Conservation (phyloP, 192 early-diverging fungal species). For the Entomortierella lignicola region DNA sequence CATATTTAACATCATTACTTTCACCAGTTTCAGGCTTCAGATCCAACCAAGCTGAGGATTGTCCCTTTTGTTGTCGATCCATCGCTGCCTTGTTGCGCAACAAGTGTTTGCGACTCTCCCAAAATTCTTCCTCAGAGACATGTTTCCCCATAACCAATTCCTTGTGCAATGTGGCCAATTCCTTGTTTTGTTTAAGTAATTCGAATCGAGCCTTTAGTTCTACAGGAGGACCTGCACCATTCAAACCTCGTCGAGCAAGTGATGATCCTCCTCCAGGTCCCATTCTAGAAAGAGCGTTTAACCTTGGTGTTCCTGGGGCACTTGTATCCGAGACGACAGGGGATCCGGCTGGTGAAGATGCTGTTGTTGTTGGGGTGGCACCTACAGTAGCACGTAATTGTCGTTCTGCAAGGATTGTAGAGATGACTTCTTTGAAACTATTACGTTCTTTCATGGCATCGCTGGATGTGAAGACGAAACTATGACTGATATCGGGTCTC, state of each 20-base stretch:
- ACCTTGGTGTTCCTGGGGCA: constrained; percentile 57
- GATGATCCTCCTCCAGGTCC: constrained; percentile 19
- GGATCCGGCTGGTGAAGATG: constrained; percentile 18
- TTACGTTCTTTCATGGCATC: constrained; percentile 60
- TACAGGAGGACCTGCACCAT: constrained; percentile 54
- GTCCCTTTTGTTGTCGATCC: constrained; percentile 83
- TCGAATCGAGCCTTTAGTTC: constrained; percentile 72
- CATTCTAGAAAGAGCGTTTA: constrained; percentile 18
- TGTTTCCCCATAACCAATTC: constrained; percentile 80
- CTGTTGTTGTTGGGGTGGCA: constrained; percentile 1
- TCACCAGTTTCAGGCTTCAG: constrained; percentile 74
- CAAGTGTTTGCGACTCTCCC: constrained; percentile 83
- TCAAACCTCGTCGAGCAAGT: constrained; percentile 10
- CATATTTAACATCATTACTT: constrained; percentile 84
- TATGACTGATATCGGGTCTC: constrained; percentile 48
- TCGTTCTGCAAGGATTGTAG: constrained; percentile 52
- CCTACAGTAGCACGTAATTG: constrained; percentile 14
- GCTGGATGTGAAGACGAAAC: constrained; percentile 58
- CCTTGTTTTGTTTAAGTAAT: constrained; percentile 74
- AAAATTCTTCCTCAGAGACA: constrained; percentile 95
- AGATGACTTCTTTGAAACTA: constrained; percentile 59
- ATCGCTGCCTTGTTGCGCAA: constrained; percentile 78
- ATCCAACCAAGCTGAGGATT: constrained; percentile 78
- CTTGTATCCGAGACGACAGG: constrained; percentile 23
- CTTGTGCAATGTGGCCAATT: constrained; percentile 76